Evolutionary conservation across 2,329 filamentous ascomycete genomes (phyloP), one percentile per base, ranked within the genome.

Genomic region (Sarocladium strictum): DNA sequence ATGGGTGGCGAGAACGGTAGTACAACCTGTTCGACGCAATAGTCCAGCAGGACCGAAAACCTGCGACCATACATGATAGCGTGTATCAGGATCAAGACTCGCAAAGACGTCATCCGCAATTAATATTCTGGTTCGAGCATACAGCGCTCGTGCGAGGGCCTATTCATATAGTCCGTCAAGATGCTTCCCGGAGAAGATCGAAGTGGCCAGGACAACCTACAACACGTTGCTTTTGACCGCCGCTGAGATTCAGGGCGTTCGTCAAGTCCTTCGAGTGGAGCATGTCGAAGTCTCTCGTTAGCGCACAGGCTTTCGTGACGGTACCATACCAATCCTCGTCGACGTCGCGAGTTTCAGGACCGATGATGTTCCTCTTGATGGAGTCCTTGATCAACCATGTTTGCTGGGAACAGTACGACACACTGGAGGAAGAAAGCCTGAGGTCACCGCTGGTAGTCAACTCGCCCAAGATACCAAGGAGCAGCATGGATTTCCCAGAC

Each of bases 401-500:
- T n/a, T 38, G 35, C 15, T 38, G 35, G 15, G 35, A 38, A 38
- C 35, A 38, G 15, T 38, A 38, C 6, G 35, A 38, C 9, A 38
- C 19, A 6, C 35, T 38, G 35, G 35, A 38, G 6, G 15, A 38
- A 5, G 35, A 38, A 38, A 10, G 35, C 9, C 7, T 38, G 12
- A 38, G 15, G 35, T 38, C 35, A 38, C 35, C 35, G 35, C 35
- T 38, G 35, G 35, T 38, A n/a, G 14, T n/a, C 15, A 67, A 57
- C 54, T 75, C 73, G 0, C 73, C 70, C 0, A 75, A 58, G 0
- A 76, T 60, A 0, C 66, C 65, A 29, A 71, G 65, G 11, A 75
- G 57, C 0, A 76, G 57, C 0, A 66, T 68, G 0, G 72, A 70
- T 52, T 77, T 77, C 17, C 75, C 74, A n/a, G 69, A 70, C 1